Conservation (phyloP, 768 basidiomycete species). For the Trametes cubensis region DNA sequence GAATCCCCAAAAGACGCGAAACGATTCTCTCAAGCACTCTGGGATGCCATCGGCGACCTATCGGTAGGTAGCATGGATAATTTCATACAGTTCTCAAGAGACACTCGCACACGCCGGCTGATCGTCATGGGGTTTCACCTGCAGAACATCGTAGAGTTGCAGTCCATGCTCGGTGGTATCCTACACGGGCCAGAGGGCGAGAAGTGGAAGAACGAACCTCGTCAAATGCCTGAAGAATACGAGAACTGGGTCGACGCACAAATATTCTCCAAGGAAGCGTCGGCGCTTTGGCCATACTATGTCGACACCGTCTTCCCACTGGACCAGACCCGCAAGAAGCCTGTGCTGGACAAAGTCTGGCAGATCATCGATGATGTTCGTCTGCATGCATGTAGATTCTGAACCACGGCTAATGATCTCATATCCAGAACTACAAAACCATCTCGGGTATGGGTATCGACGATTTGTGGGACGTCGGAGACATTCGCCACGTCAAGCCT, state of each 20-base stretch:
- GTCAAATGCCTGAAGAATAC: slow-evolving; percentile 61
- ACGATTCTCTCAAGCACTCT: slow-evolving; percentile 77
- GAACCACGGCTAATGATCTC: background rate
- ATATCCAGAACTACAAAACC: slow-evolving; percentile 57
- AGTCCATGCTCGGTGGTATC: slow-evolving; percentile 63
- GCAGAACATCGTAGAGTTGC: slow-evolving; percentile 67
- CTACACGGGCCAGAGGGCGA: slow-evolving; percentile 59
- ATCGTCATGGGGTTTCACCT: background rate
- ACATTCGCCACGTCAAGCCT: slow-evolving; percentile 52
- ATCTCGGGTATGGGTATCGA: slow-evolving; percentile 59
- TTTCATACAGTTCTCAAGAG: background rate
- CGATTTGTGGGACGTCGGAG: slow-evolving; percentile 62
- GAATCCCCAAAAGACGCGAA: slow-evolving; percentile 75
- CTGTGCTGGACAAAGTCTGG: slow-evolving; percentile 66
- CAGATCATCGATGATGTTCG: slow-evolving; percentile 60
- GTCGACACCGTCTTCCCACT: slow-evolving; percentile 63
- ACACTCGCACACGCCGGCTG: background rate
- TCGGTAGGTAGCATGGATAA: slow-evolving; percentile 49
- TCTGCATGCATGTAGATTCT: background rate
- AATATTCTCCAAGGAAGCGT: slow-evolving; percentile 59
- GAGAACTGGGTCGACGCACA: slow-evolving; percentile 73
- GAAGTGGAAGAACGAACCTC: slow-evolving; percentile 51
- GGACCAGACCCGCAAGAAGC: slow-evolving; percentile 51
- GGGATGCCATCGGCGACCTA: slow-evolving; percentile 82
- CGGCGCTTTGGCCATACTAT: slow-evolving; percentile 50